phyloP scores from a whole-genome alignment of 129 eudicot genomes.

The Lonicera japonica region DNA sequence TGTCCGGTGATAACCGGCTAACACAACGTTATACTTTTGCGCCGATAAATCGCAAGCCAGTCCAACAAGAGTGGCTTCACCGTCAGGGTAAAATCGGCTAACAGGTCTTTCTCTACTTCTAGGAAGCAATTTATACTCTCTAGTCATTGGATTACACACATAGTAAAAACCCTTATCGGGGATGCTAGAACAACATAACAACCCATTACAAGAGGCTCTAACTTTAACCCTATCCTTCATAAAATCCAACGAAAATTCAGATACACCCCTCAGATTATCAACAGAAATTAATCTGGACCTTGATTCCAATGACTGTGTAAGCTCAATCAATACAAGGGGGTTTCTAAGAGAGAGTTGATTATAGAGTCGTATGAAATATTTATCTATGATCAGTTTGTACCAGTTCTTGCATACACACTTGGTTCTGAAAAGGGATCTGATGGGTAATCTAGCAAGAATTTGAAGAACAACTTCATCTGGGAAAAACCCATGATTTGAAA shows the following conservation, averaged over 20 bases:
- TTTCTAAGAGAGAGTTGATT: conserved; percentile 49
- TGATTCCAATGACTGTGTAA: conserved; percentile 39
- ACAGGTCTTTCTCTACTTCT: conserved; percentile 65
- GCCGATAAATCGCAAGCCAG: conserved; percentile 47
- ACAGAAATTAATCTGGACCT: conserved; percentile 61
- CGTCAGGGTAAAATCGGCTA: conserved; percentile 74
- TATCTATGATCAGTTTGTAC: conserved; percentile 54
- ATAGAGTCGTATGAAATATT: conserved; percentile 41
- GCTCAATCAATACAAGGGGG: conserved; percentile 58
- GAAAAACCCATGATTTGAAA: conserved; percentile 44
- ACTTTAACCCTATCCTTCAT: conserved; percentile 63
- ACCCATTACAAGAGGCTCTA: conserved; percentile 87
- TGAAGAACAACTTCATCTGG: conserved; percentile 72
- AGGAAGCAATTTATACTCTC: conserved; percentile 63
- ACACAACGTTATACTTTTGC: conserved; percentile 56
- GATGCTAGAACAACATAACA: conserved; percentile 83
- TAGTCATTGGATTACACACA: conserved; percentile 88
- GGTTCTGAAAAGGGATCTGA: conserved; percentile 60
- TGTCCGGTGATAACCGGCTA: conserved; percentile 83
- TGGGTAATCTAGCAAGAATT: conserved; percentile 69
- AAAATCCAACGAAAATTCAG: conserved; percentile 69
- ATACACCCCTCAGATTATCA: conserved; percentile 62
- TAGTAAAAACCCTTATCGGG: conserved; percentile 85
- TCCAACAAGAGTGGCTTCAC: conserved; percentile 90
- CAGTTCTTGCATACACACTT: conserved; percentile 73